Conservation (phyloP, 108 stramenopile genomes). For the Bacterosira constricta region DNA sequence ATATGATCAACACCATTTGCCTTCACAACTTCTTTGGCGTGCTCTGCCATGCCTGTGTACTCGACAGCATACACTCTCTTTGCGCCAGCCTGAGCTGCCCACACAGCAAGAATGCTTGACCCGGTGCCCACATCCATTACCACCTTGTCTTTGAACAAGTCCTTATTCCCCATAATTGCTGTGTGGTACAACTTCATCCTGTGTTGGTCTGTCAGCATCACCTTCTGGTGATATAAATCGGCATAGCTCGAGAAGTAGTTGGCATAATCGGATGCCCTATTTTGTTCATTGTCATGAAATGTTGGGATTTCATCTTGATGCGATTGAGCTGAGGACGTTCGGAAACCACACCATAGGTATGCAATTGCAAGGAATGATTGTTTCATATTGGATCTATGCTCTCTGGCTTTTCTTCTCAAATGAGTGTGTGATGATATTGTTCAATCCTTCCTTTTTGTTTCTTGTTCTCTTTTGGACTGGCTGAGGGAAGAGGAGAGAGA, state of each 20-base stretch:
- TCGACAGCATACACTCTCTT: constrained; percentile 93
- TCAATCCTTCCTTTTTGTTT: no score
- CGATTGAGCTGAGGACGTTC: no score
- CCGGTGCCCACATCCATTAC: constrained; percentile 99
- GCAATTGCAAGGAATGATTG: no score
- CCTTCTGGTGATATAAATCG: constrained; percentile 98
- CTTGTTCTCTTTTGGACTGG: no score
- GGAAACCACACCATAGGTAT: no score
- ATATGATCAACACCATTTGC: constrained; percentile 92
- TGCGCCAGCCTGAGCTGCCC: constrained; percentile 98
- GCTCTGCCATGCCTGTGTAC: constrained; percentile 97
- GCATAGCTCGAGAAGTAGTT: constrained; percentile 91
- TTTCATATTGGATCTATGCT: no score
- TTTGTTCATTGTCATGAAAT: constrained; percentile 72
- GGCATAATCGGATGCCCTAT: constrained; percentile 82
- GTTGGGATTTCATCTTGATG: no score
- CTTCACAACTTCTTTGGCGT: constrained; percentile 89
- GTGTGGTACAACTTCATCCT: constrained; percentile 98
- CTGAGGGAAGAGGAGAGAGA: no score
- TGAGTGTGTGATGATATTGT: no score
- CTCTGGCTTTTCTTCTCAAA: no score
- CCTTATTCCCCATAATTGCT: constrained; percentile 93
- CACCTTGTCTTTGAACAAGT: constrained; percentile 94
- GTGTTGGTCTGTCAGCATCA: constrained; percentile 97
- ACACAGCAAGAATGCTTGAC: constrained; percentile 94